Evolutionary conservation across 1,284 basidiomycete species (phyloP).

Genomic region (Laetiporus sulphureus): DNA sequence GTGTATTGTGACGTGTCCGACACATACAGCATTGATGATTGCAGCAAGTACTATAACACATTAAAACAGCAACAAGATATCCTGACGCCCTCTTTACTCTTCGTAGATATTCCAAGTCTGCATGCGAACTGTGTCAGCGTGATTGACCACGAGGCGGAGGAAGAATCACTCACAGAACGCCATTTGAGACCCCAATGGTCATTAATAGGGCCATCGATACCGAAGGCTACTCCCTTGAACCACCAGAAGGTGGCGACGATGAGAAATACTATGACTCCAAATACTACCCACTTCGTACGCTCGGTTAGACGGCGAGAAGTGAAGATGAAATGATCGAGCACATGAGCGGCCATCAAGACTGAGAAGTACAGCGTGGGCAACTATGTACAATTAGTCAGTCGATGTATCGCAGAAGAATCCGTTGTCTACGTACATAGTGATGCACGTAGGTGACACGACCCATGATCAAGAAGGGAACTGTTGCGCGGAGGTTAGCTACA

Average conservation of each 20-base stretch:
- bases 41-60: slow-evolving; percentile 6
- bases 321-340: slow-evolving; percentile 92
- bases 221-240: slow-evolving; percentile 88
- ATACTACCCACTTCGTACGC: slow-evolving; percentile 66
- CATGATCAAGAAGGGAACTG: slow-evolving; percentile 95
- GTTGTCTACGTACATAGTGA: slow-evolving; percentile 75
- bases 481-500: slow-evolving; percentile 1
- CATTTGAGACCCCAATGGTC: slow-evolving; percentile 76
- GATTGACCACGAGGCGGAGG: not conserved
- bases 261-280: slow-evolving; percentile 51
- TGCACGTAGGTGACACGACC: slow-evolving; percentile 89
- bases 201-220: slow-evolving; percentile 79
- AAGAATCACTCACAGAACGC: slow-evolving; percentile 57
- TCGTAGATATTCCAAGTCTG: slow-evolving; percentile 39
- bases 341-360: slow-evolving; percentile 85
- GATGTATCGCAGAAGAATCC: too few species aligned
- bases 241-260: slow-evolving; percentile 86
- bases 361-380: slow-evolving; percentile 96
- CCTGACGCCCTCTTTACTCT: slow-evolving; percentile 2
- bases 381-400: too few species aligned
- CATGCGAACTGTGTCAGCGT: not conserved
- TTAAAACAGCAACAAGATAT: slow-evolving; percentile 2
- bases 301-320: slow-evolving; percentile 56
- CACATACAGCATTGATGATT: too few species aligned
- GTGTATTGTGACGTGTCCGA: too few species aligned